phyloP scores from a whole-genome alignment of 2,329 filamentous ascomycete genomes.

The Uncinocarpus reesii region DNA sequence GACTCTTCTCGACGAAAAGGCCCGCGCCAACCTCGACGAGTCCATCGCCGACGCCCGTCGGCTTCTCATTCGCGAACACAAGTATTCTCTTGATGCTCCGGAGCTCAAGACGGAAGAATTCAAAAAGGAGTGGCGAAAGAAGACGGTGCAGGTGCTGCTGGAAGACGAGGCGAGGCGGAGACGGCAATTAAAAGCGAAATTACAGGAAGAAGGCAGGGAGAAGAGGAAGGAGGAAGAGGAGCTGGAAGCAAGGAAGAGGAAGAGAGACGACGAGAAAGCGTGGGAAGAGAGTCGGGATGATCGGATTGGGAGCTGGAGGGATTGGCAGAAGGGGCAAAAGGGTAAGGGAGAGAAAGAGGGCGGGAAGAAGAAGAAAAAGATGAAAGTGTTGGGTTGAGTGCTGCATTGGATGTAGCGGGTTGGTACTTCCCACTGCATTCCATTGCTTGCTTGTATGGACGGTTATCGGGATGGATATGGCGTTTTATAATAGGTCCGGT shows the following conservation, averaged over 20 bases:
- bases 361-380: conserved; percentile 55
- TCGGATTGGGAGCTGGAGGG: conserved; percentile 86
- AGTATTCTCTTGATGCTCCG: conserved; percentile 78
- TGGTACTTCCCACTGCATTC: too few relatives aligned
- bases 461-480: too few relatives aligned
- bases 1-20: conserved; percentile 86
- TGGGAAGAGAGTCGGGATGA: conserved; percentile 91
- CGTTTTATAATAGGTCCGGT: too few relatives aligned
- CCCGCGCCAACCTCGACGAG: conserved; percentile 77
- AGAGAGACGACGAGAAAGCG: conserved; percentile 83
- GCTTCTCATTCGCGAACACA: conserved; percentile 86
- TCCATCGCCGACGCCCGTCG: conserved; percentile 92
- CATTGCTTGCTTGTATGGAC: not conserved
- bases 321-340: conserved; percentile 65
- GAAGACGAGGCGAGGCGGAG: conserved; percentile 81
- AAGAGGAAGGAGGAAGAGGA: conserved; percentile 80
- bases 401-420: too few relatives aligned
- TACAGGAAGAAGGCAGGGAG: conserved; percentile 92
- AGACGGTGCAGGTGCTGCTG: conserved; percentile 78
- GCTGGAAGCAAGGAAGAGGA: conserved; percentile 65
- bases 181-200: conserved; percentile 79
- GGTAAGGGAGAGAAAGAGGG: conserved; percentile 34
- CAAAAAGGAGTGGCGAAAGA: conserved; percentile 75
- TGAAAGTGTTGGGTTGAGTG: conserved; percentile 38
- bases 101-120: conserved; percentile 76